These are phyloP conservation scores for Geranium brycei DNA, from an alignment of 345 rosid species.

Conservation along the genomic window DNA sequence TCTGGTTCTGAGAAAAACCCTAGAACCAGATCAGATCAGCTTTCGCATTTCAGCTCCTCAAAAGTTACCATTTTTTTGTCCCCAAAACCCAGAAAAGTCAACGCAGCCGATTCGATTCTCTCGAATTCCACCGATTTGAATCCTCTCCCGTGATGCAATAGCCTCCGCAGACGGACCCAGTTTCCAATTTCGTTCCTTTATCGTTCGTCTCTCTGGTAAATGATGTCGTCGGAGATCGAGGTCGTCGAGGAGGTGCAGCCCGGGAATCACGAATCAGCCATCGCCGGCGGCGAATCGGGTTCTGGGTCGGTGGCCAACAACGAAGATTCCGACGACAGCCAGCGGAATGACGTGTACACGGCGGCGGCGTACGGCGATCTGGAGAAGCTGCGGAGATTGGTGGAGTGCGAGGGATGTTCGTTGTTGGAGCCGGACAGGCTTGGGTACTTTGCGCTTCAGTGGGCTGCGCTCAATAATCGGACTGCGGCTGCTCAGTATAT, in stretches of 20 bases:
- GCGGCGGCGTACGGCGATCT: constrained; percentile 93
- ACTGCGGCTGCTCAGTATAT: constrained; percentile 87
- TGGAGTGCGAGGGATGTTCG: constrained; percentile 78
- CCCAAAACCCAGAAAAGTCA: not conserved
- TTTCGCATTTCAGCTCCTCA: not conserved
- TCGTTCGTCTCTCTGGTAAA: not conserved
- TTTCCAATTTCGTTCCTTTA: too few relatives aligned
- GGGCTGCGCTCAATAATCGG: constrained; percentile 95
- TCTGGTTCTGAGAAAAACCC: not conserved
- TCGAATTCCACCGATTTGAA: not conserved
- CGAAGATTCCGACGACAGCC: constrained; percentile 39
- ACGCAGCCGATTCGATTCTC: not conserved
- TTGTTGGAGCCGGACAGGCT: constrained; percentile 72
- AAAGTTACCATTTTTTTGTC: too few relatives aligned
- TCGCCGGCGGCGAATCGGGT: not conserved
- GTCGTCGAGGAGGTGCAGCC: constrained; percentile 59
- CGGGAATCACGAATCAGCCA: constrained; percentile 6
- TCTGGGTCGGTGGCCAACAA: not conserved
- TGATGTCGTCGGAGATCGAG: constrained; percentile 98
- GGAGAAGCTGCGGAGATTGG: constrained; percentile 95
- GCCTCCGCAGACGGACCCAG: not conserved
- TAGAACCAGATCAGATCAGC: not conserved
- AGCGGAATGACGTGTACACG: constrained; percentile 75
- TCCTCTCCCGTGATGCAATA: not conserved
- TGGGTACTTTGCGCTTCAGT: constrained; percentile 88